Percentiles rank a stretch among this genome's conserved stretches.
Conservation (phyloP, 2,329 filamentous ascomycete genomes). For the Didymella sp. region DNA sequence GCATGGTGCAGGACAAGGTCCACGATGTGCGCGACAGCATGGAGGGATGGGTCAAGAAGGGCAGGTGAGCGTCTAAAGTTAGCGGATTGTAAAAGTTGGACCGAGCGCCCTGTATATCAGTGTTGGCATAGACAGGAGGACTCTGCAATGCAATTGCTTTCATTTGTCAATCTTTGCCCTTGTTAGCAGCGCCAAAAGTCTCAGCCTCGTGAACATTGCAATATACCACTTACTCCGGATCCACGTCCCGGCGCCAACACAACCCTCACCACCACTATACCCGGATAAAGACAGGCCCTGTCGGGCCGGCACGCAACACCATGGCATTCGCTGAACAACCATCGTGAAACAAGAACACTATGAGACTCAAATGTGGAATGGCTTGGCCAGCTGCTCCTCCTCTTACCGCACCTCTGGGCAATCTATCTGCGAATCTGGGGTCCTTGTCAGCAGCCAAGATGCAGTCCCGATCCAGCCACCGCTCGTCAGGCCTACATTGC, state of each 20-base stretch:
- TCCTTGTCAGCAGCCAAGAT: not conserved
- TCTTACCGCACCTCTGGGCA: not conserved
- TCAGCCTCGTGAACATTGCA: no score
- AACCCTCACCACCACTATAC: conserved; percentile 1
- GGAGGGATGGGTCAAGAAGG: conserved; percentile 91
- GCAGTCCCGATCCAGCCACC: not conserved
- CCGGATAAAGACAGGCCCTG: conserved; percentile 13
- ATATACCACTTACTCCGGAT: conserved; percentile 3
- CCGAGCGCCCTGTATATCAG: conserved; percentile 14
- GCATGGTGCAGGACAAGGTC: conserved; percentile 82
- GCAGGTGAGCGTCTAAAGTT: conserved; percentile 63
- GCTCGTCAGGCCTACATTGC: not conserved
- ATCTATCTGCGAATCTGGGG: not conserved
- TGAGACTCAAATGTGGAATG: not conserved
- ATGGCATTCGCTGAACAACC: conserved; percentile 12
- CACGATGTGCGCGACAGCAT: conserved; percentile 75
- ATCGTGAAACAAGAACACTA: not conserved
- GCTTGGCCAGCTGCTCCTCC: not conserved
- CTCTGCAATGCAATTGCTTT: conserved; percentile 12
- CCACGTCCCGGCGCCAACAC: conserved; percentile 4
- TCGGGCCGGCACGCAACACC: not conserved
- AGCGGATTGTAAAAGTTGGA: conserved; percentile 3
- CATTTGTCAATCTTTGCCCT: not conserved
- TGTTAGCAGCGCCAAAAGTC: no score
- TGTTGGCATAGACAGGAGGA: conserved; percentile 4